Base-by-base conservation (phyloP, 169 alveolate species). In the Eimeria zaria region DNA sequence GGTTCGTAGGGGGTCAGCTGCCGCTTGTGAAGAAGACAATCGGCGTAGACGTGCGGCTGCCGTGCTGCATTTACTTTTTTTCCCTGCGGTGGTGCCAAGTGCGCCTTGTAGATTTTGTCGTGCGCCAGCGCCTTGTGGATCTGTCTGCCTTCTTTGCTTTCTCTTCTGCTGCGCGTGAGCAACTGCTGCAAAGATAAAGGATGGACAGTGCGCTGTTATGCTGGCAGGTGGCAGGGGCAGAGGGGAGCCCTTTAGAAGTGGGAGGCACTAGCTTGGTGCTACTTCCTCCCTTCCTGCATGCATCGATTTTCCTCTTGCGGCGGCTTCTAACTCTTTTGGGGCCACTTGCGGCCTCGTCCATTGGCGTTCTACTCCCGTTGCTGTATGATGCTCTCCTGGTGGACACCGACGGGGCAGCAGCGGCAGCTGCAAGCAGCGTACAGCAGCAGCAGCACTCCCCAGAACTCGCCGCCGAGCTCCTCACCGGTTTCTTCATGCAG, bases 381-480 rank as follows among this genome's bases (percentile, higher is more conserved):
- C 80, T 84, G 55, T 84, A 58, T 33, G 78, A 84, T 58, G 92
- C 92, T 36, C 58, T 84, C 22, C 36, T 55, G 51, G 92, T 84
- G 64, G 78, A 60, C 27, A 62, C 92, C 24, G 78, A 84, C 51
- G n/a, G 78, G 27, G 39, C 92, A 36, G 92, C 91, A 51, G 73
- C 91, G 62, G 91, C 91, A 53, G 91, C 92, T 58, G 78, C 92
- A n/a, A 36, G 76, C 62, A 44, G 80, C 78, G 46, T 84, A 80
- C 80, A 84, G 92, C 92, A 83, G 91, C 91, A 84, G 78, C 92
- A 84, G 76, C 92, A 84, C 60, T 84, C 92, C 60, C 92, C 92
- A 58, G 92, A 84, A 58, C 78, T 53, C 46, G 92, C 92, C 46
- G 92, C 92, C 18, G 71, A 84, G 78, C 92, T 55, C 2, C 92